These are phyloP conservation scores for Athelia psychrophila DNA, from an alignment of 1,284 basidiomycete genomes.

Conservation along the genomic window DNA sequence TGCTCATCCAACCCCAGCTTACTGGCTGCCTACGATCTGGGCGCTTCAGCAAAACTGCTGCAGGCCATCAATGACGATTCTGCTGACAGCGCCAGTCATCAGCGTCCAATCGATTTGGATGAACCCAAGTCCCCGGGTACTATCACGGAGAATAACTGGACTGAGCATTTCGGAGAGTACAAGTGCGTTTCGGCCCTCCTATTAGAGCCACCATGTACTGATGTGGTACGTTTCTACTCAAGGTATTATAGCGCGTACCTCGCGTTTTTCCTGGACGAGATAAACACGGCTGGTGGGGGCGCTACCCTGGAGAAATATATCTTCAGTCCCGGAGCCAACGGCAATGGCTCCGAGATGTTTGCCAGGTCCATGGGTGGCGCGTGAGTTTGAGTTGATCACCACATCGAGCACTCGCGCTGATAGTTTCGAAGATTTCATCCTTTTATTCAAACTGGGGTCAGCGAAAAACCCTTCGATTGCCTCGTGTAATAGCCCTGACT, in stretches of 20 bases:
- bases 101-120: constrained; percentile 25
- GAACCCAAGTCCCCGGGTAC: constrained; percentile 11
- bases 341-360: constrained; percentile 50
- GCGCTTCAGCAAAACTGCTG: constrained; percentile 51
- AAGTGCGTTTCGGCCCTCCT: constrained; percentile 31
- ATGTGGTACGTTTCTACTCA: constrained; percentile 15
- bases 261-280: constrained; percentile 51
- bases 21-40: constrained; percentile 65
- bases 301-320: constrained; percentile 51
- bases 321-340: constrained; percentile 48
- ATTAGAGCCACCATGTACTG: constrained; percentile 2
- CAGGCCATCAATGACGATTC: constrained; percentile 49
- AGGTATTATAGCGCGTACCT: constrained; percentile 57
- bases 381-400: too few species aligned
- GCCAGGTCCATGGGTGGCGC: constrained; percentile 54
- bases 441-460: constrained; percentile 62
- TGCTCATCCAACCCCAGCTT: constrained; percentile 29
- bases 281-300: constrained; percentile 39
- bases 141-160: constrained; percentile 43
- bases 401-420: too few species aligned
- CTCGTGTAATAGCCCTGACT: neutral
- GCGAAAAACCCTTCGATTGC: constrained; percentile 16
- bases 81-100: constrained; percentile 19
- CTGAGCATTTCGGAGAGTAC: constrained; percentile 48
- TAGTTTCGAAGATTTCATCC: constrained; percentile 49